These are phyloP conservation scores for Dothidotthia symphoricarpi DNA, from an alignment of 2,329 filamentous ascomycete genomes.

Conservation along the genomic window DNA sequence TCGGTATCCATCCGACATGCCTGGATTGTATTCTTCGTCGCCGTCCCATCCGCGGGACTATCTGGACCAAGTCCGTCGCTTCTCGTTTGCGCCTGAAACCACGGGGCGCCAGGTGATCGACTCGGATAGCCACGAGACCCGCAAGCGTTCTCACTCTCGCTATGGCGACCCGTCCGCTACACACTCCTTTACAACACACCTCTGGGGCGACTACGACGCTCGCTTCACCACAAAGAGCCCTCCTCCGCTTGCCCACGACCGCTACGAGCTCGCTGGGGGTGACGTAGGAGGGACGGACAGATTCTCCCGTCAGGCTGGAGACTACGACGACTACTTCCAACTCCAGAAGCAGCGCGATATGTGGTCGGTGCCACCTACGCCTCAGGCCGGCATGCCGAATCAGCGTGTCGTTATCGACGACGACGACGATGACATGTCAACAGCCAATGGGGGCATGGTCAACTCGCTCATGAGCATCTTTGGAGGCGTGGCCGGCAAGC, in stretches of 20 bases:
- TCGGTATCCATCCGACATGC: constrained; percentile 28
- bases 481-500: constrained; percentile 68
- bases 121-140: constrained; percentile 29
- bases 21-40: constrained; percentile 24
- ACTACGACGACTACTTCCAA: constrained; percentile 45
- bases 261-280: constrained; percentile 50
- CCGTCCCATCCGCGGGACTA: constrained; percentile 17
- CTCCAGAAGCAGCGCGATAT: constrained; percentile 39
- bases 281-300: constrained; percentile 51
- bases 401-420: constrained; percentile 12
- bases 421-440: constrained; percentile 14
- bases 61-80: constrained; percentile 25
- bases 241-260: constrained; percentile 51
- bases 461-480: constrained; percentile 56
- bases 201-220: constrained; percentile 22
- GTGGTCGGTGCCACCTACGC: constrained; percentile 35
- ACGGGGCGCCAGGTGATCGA: constrained; percentile 30
- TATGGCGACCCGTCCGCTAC: constrained; percentile 11
- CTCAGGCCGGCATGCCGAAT: constrained; percentile 14
- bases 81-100: constrained; percentile 26
- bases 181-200: constrained; percentile 12
- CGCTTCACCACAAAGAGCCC: constrained; percentile 38
- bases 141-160: constrained; percentile 30
- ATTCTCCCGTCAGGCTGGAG: constrained; percentile 39
- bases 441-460: constrained; percentile 29